Evolutionary conservation across 176 grass and related monocot species (phyloP).

Genomic region (Oryza glaberrima): DNA sequence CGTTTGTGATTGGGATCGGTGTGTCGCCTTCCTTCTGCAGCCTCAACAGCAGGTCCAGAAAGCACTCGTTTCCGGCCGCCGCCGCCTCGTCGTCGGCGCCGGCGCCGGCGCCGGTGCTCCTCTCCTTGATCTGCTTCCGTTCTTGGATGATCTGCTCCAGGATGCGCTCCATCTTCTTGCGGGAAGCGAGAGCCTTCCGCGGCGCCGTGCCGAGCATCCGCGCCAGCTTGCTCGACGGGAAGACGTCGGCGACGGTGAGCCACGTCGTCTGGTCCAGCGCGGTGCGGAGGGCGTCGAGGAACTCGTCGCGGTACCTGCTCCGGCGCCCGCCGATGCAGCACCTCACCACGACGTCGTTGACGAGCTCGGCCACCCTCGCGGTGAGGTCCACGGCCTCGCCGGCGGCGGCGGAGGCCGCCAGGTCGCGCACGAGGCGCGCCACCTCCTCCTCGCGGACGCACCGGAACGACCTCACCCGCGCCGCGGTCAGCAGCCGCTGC

Average conservation of each 20-base stretch:
- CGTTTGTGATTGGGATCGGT: not conserved
- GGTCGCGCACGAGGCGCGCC: not conserved
- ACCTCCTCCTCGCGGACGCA: conserved; percentile 37
- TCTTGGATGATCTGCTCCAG: conserved; percentile 18
- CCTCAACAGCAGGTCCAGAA: conserved; percentile 16
- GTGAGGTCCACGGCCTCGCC: not conserved
- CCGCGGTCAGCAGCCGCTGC: conserved; percentile 23
- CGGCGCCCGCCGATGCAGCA: conserved; percentile 4
- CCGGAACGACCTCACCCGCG: conserved; percentile 26
- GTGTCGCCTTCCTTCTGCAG: not conserved
- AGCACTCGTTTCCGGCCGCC: not conserved
- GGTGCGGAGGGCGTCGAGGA: not conserved
- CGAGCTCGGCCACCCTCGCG: not conserved
- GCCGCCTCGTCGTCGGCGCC: not conserved
- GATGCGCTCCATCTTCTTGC: not conserved
- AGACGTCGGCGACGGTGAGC: conserved; percentile 1
- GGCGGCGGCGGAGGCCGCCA: not conserved
- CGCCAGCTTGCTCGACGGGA: conserved; percentile 36
- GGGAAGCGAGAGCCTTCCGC: not conserved
- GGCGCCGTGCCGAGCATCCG: conserved; percentile 4
- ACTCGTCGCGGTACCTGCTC: conserved; percentile 28
- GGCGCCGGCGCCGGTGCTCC: not conserved
- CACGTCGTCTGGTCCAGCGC: not conserved
- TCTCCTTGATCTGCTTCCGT: not conserved
- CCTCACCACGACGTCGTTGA: conserved; percentile 20